These are phyloP conservation scores for Aaosphaeria arxii DNA, from an alignment of 2,329 filamentous ascomycete genomes.

Conservation along the genomic window DNA sequence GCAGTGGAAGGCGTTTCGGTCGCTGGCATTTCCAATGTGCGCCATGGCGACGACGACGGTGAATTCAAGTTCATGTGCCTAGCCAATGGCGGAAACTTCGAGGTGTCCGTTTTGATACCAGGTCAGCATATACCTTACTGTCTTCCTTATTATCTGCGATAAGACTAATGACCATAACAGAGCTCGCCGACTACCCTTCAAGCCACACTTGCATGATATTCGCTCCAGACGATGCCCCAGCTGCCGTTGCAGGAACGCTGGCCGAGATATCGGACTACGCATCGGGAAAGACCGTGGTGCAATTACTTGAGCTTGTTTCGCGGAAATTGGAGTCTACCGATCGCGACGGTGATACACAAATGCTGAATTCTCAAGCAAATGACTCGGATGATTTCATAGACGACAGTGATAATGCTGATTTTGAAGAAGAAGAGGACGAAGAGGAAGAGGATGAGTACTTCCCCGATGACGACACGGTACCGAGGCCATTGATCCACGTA, in stretches of 20 bases:
- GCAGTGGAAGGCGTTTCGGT: slow-evolving; percentile 40
- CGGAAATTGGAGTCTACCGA: slow-evolving; percentile 32
- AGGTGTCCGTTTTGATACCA: slow-evolving; percentile 38
- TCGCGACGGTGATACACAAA: slow-evolving; percentile 42
- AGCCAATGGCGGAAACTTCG: slow-evolving; percentile 25
- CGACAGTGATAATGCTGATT: slow-evolving; percentile 5
- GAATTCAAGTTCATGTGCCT: slow-evolving; percentile 60
- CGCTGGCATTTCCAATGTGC: slow-evolving; percentile 53
- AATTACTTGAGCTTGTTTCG: slow-evolving; percentile 50
- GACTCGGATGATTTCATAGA: slow-evolving; percentile 29
- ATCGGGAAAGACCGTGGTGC: slow-evolving; percentile 45
- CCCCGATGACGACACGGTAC: slow-evolving; percentile 38
- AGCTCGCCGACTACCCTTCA: slow-evolving; percentile 60
- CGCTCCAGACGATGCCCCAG: slow-evolving; percentile 47
- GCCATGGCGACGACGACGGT: slow-evolving; percentile 66
- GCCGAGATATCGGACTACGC: slow-evolving; percentile 43
- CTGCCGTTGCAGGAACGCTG: slow-evolving; percentile 43
- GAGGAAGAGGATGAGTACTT: slow-evolving; percentile 34
- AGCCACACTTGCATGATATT: slow-evolving; percentile 58
- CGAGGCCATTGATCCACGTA: slow-evolving; percentile 17
- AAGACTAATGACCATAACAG: slow-evolving; percentile 24
- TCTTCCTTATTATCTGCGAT: not conserved
- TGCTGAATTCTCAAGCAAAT: slow-evolving; percentile 37
- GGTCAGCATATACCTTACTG: slow-evolving; percentile 11
- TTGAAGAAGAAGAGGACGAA: slow-evolving; percentile 33